phyloP scores from a whole-genome alignment of 1,284 basidiomycete species.

The Malassezia yamatoensis region DNA sequence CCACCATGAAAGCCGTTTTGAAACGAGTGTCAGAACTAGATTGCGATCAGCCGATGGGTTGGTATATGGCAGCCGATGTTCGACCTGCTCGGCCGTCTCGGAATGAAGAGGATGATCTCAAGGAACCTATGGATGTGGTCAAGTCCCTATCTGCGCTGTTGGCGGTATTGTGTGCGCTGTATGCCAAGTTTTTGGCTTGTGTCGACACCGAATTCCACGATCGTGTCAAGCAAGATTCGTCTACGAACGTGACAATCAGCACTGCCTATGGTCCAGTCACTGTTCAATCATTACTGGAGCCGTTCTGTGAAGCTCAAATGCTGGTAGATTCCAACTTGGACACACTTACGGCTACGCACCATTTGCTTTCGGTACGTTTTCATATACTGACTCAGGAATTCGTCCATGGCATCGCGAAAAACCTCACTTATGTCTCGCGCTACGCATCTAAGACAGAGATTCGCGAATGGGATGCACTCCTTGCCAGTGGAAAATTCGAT shows the following conservation, averaged over 20 bases:
- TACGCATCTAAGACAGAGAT: slow-evolving; percentile 6
- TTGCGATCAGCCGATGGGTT: not conserved
- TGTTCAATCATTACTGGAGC: not conserved
- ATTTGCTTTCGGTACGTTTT: not conserved
- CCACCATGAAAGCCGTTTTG: not conserved
- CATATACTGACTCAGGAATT: slow-evolving; percentile 2
- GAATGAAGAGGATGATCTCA: not conserved
- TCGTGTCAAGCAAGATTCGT: not conserved
- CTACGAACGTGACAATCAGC: not conserved
- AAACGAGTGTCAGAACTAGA: not conserved
- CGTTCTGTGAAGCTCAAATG: not conserved
- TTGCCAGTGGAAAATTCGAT: slow-evolving; percentile 6
- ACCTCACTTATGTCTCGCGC: slow-evolving; percentile 12
- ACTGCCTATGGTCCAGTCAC: not conserved
- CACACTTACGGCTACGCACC: not conserved
- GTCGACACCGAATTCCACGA: slow-evolving; percentile 4
- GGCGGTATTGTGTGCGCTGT: slow-evolving; percentile 7
- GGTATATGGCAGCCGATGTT: not conserved
- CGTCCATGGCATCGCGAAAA: slow-evolving; percentile 9
- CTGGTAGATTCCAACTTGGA: not conserved
- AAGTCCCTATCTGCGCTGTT: not conserved
- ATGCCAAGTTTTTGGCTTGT: slow-evolving; percentile 13
- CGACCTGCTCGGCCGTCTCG: not conserved
- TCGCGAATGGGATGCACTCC: slow-evolving; percentile 12
- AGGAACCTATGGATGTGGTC: not conserved